Evolutionary conservation across 2,329 filamentous ascomycete genomes (phyloP), one percentile per base, ranked within the genome.

Genomic region (Hypoxylon sp.): DNA sequence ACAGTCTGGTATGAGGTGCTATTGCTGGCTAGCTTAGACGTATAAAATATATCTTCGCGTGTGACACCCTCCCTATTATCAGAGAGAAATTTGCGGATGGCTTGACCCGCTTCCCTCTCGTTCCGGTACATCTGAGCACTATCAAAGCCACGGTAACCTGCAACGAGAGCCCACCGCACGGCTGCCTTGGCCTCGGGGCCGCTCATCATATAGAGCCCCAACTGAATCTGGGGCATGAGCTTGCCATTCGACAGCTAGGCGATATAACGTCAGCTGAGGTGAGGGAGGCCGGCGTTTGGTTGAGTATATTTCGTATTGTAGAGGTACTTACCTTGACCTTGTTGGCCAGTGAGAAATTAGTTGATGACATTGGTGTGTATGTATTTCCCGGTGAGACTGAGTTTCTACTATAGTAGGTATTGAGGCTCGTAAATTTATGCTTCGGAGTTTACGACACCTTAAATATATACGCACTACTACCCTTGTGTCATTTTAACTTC

Each of bases 41-140:
- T 96, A 78, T 93, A 94, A 79, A 93, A 93, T 59, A 96, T 83
- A 74, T 94, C 89, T 63, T 90, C 86, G 4, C 93, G 86, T 70
- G 83, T 86, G 29, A 94, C 77, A 0, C 82, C 84, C 0, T 82
- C 74, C 0, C 78, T 81, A 69, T 88, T 88, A 58, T 80, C 80
- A 39, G 79, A 74, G 3, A 92, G 80, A 72, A 87, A 92, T 19
- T 84, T 80, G 2, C 78, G 77, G 69, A 96, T 91, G 8, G 91
- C 90, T 33, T 84, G 81, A 1, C 92, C 92, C 13, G 90, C 88
- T 72, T 92, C 87, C 37, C 83, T 83, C 79, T 96, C 93, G 69
- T 96, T 96, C 75, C 87, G 78, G 71, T 87, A 87, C 84, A 85
- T 85, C 70, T 88, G 85, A 1, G 85, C 85, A 17, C 81, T 82